phyloP scores from a whole-genome alignment of 331 rosid genomes.

The Stylosanthes scabra region DNA sequence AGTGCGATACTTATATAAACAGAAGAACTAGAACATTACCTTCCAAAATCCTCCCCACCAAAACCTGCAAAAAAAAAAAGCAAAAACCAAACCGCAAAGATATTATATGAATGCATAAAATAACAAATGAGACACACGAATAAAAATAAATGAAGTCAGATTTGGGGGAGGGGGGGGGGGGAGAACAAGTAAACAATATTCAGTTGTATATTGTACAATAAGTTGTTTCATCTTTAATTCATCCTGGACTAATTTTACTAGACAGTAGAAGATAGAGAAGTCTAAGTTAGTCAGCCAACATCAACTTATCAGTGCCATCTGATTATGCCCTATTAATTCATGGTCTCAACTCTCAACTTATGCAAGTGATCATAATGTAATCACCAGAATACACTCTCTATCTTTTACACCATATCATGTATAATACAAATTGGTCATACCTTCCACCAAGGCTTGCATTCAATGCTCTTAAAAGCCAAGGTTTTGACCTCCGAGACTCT shows the following conservation, averaged over 20 bases:
- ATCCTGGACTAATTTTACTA: background rate
- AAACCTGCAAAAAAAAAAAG: constrained; percentile 60
- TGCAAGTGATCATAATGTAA: background rate
- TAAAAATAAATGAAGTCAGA: background rate
- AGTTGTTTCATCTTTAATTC: background rate
- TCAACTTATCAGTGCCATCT: constrained; percentile 18
- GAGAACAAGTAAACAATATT: constrained; percentile 1
- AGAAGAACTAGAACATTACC: constrained; percentile 50
- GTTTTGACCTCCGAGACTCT: constrained; percentile 79
- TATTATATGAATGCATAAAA: constrained; percentile 34
- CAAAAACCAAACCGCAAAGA: constrained; percentile 36
- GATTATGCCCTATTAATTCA: background rate
- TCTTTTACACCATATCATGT: background rate
- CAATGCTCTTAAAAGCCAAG: constrained; percentile 96
- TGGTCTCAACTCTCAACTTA: background rate
- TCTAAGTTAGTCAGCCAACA: background rate
- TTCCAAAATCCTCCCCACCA: constrained; percentile 98
- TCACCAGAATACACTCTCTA: background rate
- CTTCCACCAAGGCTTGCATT: constrained; percentile 89
- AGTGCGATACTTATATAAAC: background rate
- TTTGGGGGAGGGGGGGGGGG: no score
- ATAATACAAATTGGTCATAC: constrained; percentile 40
- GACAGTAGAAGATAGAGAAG: background rate
- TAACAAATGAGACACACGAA: constrained; percentile 14
- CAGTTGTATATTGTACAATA: background rate